Evolutionary conservation across 331 rosid genomes (phyloP).

Genomic region (Pyrus hybrid): DNA sequence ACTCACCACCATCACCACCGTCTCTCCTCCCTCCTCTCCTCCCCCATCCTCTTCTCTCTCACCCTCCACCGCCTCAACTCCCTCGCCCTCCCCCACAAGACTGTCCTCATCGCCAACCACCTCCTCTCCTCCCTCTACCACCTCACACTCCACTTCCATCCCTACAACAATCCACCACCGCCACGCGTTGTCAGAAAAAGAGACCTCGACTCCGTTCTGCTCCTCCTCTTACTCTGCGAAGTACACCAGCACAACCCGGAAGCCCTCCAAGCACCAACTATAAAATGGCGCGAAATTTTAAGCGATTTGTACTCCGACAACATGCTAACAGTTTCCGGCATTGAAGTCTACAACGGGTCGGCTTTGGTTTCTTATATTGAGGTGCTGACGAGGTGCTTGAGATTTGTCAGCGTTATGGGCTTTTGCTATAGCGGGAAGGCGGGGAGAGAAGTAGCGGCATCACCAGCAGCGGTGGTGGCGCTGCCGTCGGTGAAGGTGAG

Average conservation of each 20-base stretch:
- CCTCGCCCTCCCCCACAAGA: conserved; percentile 55
- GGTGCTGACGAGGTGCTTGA: conserved; percentile 47
- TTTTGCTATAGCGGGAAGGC: conserved; percentile 25
- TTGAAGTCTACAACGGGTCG: conserved; percentile 27
- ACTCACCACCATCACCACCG: conserved; percentile 48
- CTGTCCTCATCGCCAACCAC: conserved; percentile 62
- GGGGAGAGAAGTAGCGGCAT: conserved; percentile 44
- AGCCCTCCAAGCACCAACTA: conserved; percentile 30
- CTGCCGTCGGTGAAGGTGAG: conserved; percentile 49
- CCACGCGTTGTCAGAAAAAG: conserved; percentile 26
- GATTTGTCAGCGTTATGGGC: conserved; percentile 30
- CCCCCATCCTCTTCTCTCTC: conserved; percentile 54
- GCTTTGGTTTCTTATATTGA: conserved; percentile 53
- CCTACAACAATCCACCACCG: neutral
- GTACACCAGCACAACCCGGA: conserved; percentile 52
- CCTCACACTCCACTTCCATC: conserved; percentile 44
- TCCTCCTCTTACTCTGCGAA: conserved; percentile 75
- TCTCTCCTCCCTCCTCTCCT: conserved; percentile 58
- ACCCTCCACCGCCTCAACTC: conserved; percentile 62
- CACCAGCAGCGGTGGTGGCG: conserved; percentile 47
- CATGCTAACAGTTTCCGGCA: conserved; percentile 32
- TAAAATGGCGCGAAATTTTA: conserved; percentile 46
- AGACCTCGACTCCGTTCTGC: conserved; percentile 56
- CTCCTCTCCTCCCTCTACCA: conserved; percentile 66
- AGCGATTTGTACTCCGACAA: conserved; percentile 9